Conservation (phyloP, 352 stramenopile species). For the Phytophthora hibernalis region DNA sequence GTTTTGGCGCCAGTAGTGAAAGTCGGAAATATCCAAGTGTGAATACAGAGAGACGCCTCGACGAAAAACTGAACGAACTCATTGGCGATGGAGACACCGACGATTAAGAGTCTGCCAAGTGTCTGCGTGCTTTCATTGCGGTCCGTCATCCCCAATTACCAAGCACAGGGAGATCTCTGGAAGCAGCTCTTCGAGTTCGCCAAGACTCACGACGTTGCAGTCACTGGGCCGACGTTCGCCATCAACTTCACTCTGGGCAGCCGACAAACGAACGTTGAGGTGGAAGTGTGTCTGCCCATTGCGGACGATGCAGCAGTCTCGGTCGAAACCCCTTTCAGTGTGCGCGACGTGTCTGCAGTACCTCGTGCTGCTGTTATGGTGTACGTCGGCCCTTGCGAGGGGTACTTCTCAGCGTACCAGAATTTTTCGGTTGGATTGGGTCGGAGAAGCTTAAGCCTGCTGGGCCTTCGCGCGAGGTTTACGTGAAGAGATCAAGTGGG, state of each 20-base stretch:
- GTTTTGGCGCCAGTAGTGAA: slow-evolving; percentile 17
- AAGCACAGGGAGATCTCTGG: slow-evolving; percentile 45
- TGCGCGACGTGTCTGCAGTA: slow-evolving; percentile 31
- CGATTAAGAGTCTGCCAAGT: slow-evolving; percentile 32
- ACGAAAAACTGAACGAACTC: not conserved
- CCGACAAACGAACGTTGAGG: slow-evolving; percentile 55
- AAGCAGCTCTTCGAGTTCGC: slow-evolving; percentile 32
- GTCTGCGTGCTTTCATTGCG: slow-evolving; percentile 40
- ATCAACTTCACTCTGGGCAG: slow-evolving; percentile 49
- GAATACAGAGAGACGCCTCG: slow-evolving; percentile 8
- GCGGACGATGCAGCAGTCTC: slow-evolving; percentile 23
- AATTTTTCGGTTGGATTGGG: slow-evolving; percentile 50
- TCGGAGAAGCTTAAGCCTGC: slow-evolving; percentile 35
- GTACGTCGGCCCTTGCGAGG: slow-evolving; percentile 44
- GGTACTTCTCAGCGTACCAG: slow-evolving; percentile 36
- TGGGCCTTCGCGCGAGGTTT: slow-evolving; percentile 50
- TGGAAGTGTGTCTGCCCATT: slow-evolving; percentile 61
- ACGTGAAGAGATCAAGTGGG: slow-evolving; percentile 40
- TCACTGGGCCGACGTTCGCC: slow-evolving; percentile 41
- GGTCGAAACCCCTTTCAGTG: slow-evolving; percentile 25
- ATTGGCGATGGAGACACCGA: slow-evolving; percentile 6
- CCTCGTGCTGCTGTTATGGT: slow-evolving; percentile 39
- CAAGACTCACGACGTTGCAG: slow-evolving; percentile 24
- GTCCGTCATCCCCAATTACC: slow-evolving; percentile 42
- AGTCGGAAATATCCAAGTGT: slow-evolving; percentile 6